Base-by-base conservation (phyloP, 371 early-diverging fungal species). In the Blakeslea trispora region DNA sequence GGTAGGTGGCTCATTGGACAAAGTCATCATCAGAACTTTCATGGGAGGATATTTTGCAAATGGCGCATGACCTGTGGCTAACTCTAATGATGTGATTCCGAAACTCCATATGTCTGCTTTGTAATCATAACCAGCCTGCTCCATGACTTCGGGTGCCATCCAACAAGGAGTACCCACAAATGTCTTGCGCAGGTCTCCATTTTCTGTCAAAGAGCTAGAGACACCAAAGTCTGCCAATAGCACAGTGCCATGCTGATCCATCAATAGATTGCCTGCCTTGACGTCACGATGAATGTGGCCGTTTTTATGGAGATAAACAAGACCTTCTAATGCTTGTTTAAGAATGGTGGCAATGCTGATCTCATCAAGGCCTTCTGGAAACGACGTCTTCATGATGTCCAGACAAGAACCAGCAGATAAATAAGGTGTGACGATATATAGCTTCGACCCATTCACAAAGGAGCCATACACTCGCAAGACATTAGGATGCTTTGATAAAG, bases 71-170 rank as follows among this genome's bases (percentile, higher is more conserved):
- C 94, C 95, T 13, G 85, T 88, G 9, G 94, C 93, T 32, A 95
- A 75, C 67, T 95, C 96, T 46, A 93, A 67, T 0, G 91, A 84
- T 2, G 94, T 93, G 44, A 95, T 93, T 45, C 96, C 96, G 70
- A 95, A 91, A 50, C 89, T 88, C 92, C 94, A 95, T 53, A 93
- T 92, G 63, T 95, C 96, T 1, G 94, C 95, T 66, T 91, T 91
- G 63, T 81, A 88, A 66, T 91, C 87, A 69, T 95, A 94, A 9
- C 88, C 90, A 10, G 87, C 81, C 54, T 73, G 84, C 53, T 85
- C 83, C 85, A 87, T 84, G 22, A 89, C 86, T 63, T 85, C 90
- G 7, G 91, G 91, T 15, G 93, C 94, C 91, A 95, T 95, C 92
- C 91, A 92, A 58, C 92, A 92, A 0, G 92, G 93, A 8, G 76